Conservation (phyloP, 2,329 filamentous ascomycete genomes). For the Curvularia hawaiiensis region DNA sequence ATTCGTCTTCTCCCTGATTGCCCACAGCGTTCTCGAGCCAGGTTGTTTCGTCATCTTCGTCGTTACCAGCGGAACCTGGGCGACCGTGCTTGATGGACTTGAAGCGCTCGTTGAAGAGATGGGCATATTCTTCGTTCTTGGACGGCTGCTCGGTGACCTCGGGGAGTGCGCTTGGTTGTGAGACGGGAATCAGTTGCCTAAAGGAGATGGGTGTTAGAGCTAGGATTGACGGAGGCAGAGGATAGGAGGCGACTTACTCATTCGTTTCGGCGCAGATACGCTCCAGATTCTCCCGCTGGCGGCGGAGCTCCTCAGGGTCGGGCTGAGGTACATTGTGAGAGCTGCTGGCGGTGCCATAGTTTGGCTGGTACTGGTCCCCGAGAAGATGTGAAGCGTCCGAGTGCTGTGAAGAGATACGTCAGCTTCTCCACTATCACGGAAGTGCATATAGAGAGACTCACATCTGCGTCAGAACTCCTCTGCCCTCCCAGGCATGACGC, state of each 20-base stretch:
- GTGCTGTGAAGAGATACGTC: slow-evolving; percentile 44
- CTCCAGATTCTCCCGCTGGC: slow-evolving; percentile 55
- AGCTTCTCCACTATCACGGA: slow-evolving; percentile 22
- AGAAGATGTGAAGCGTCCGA: slow-evolving; percentile 55
- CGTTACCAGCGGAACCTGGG: slow-evolving; percentile 27
- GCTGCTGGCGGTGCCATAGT: slow-evolving; percentile 52
- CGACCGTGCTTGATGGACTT: slow-evolving; percentile 32
- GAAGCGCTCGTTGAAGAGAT: slow-evolving; percentile 52
- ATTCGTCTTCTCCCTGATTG: slow-evolving; percentile 25
- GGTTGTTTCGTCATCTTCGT: slow-evolving; percentile 42
- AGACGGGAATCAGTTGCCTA: slow-evolving; percentile 58
- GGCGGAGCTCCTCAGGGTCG: slow-evolving; percentile 56
- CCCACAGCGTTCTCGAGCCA: slow-evolving; percentile 44
- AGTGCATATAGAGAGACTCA: slow-evolving; percentile 33
- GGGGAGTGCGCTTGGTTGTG: slow-evolving; percentile 50
- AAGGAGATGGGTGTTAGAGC: slow-evolving; percentile 32
- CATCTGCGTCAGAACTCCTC: slow-evolving; percentile 51
- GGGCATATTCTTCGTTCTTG: slow-evolving; percentile 47
- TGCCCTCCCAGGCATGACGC: slow-evolving; percentile 55
- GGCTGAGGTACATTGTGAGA: slow-evolving; percentile 48
- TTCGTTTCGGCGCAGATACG: slow-evolving; percentile 56
- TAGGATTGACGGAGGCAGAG: background rate
- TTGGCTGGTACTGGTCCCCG: slow-evolving; percentile 50
- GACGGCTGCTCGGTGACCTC: slow-evolving; percentile 42
- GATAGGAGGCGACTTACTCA: slow-evolving; percentile 44